phyloP scores from a whole-genome alignment of 1,139 yeast genomes.

The Yamadazyma blattariae region DNA sequence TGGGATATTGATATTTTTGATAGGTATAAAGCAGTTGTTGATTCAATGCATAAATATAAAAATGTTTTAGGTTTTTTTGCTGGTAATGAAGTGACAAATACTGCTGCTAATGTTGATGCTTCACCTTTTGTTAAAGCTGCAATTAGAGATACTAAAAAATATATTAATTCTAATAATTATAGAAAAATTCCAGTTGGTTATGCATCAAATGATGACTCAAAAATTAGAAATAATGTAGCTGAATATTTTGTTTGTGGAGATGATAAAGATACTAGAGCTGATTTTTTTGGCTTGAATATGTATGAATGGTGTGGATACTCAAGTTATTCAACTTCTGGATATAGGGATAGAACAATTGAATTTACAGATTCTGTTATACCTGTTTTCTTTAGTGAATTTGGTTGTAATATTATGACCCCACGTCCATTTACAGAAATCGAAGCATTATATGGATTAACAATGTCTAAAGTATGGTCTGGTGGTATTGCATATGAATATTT shows the following conservation, averaged over 20 bases:
- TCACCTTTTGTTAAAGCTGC: slow-evolving; percentile 65
- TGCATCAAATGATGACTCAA: slow-evolving; percentile 58
- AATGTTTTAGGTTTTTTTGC: slow-evolving; percentile 59
- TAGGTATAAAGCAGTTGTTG: slow-evolving; percentile 49
- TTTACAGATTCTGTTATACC: slow-evolving; percentile 50
- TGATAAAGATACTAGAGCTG: slow-evolving; percentile 28
- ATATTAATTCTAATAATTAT: slow-evolving; percentile 40
- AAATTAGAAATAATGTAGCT: slow-evolving; percentile 44
- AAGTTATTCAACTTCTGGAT: slow-evolving; percentile 53
- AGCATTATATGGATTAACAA: slow-evolving; percentile 31
- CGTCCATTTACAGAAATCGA: slow-evolving; percentile 55
- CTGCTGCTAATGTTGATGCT: slow-evolving; percentile 44
- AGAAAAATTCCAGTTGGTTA: slow-evolving; percentile 60
- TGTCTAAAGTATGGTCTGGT: slow-evolving; percentile 42
- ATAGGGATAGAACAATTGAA: slow-evolving; percentile 50
- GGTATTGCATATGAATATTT: slow-evolving; percentile 41
- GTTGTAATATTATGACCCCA: slow-evolving; percentile 53
- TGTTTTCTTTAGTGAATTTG: slow-evolving; percentile 60
- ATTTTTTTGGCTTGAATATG: slow-evolving; percentile 60
- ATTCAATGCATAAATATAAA: slow-evolving; percentile 44
- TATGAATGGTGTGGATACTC: slow-evolving; percentile 72
- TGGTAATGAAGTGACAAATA: slow-evolving; percentile 60
- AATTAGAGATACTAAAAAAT: slow-evolving; percentile 51
- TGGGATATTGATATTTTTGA: slow-evolving; percentile 41
- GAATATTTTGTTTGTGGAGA: slow-evolving; percentile 49